Evolutionary conservation across 306 rosid genomes (phyloP).

Genomic region (Senna tora): DNA sequence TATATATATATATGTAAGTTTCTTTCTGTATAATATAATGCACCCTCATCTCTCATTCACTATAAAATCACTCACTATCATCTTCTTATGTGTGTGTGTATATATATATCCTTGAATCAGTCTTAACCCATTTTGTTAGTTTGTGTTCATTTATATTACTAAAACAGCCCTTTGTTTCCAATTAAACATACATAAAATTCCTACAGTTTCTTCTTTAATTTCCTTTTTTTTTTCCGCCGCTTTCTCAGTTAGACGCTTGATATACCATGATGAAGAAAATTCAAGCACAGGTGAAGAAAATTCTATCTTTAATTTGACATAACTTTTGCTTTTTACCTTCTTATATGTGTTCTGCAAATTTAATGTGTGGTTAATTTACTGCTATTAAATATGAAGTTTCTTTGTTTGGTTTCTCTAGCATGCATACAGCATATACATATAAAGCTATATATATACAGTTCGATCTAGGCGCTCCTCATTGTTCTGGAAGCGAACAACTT

Average conservation of each 20-base stretch:
- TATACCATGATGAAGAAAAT: constrained; percentile 6
- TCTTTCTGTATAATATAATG: background rate
- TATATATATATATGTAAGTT: background rate
- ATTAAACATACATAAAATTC: background rate
- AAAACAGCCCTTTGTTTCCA: constrained; percentile 5
- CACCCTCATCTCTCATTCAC: background rate
- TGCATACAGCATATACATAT: no score
- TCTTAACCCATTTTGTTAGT: background rate
- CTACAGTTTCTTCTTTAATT: background rate
- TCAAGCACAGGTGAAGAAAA: constrained; percentile 34
- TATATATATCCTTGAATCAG: background rate
- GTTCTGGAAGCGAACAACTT: background rate
- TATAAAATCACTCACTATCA: background rate
- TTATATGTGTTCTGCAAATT: background rate
- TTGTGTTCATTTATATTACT: background rate
- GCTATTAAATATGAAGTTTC: background rate
- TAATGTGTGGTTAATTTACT: background rate
- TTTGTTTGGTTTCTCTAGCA: background rate
- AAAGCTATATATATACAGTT: no score
- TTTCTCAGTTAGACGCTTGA: constrained; percentile 7
- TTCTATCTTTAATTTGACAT: background rate
- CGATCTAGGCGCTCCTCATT: no score
- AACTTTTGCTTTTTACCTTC: background rate
- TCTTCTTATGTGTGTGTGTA: constrained; percentile 28
- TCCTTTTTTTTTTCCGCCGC: background rate